Evolutionary conservation across 176 grass and related monocot species (phyloP).

Genomic region (Aechmea fasciata): DNA sequence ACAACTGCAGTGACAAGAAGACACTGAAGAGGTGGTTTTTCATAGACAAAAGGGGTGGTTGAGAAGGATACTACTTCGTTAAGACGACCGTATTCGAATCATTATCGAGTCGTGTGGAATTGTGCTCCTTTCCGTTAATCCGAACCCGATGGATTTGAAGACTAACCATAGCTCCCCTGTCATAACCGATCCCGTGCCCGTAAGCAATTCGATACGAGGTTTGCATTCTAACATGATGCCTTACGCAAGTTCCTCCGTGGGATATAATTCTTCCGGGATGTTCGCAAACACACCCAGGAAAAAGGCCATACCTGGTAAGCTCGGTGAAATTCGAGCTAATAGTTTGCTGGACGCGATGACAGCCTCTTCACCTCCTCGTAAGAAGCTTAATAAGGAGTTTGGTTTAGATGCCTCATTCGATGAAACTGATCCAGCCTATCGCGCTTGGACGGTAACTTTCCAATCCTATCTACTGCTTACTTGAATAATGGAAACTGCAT

Average conservation of each 20-base stretch:
- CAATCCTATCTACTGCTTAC: conserved; percentile 4
- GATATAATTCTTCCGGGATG: conserved; percentile 39
- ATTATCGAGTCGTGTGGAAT: conserved; percentile 1
- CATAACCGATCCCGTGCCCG: conserved; percentile 38
- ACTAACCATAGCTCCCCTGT: conserved; percentile 55
- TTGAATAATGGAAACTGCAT: not conserved
- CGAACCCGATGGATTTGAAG: conserved; percentile 49
- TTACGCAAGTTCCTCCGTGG: conserved; percentile 37
- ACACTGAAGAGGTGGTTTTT: conserved; percentile 92
- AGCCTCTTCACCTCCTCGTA: conserved; percentile 70
- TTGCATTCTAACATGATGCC: conserved; percentile 52
- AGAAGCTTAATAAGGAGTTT: conserved; percentile 44
- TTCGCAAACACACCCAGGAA: conserved; percentile 23
- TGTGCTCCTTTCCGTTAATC: not conserved
- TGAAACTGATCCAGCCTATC: conserved; percentile 42
- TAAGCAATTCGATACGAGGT: conserved; percentile 38
- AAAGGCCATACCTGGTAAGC: conserved; percentile 26
- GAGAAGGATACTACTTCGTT: conserved; percentile 19
- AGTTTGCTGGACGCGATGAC: conserved; percentile 78
- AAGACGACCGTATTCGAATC: conserved; percentile 8
- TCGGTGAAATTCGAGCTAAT: conserved; percentile 58
- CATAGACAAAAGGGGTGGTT: conserved; percentile 84
- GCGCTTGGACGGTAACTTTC: conserved; percentile 48
- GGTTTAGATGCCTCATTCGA: conserved; percentile 12
- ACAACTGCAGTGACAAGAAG: conserved; percentile 72